Base-by-base conservation (phyloP, 805 yeast genomes). In the Candida rishiriensis region DNA sequence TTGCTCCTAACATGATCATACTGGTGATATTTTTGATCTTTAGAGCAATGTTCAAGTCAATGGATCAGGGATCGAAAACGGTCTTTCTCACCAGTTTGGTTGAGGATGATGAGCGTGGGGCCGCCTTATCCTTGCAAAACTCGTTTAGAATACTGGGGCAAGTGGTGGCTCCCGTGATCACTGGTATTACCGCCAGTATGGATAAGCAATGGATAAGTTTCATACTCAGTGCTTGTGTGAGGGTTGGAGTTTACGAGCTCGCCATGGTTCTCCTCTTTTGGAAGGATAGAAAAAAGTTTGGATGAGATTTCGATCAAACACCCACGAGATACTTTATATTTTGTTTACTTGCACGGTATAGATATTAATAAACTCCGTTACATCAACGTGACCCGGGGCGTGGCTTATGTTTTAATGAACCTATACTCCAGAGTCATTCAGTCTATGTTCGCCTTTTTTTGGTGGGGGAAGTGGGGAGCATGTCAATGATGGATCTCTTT, bases 41-140 rank as follows among this genome's bases (percentile, higher is more conserved):
- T 12, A 60, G 76, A 53, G 65, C 73, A 1, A 51, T 64, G 2
- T 68, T 73, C 31, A 71, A 72, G 49, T 59, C 72, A 18, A 72
- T 73, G 77, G 79, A 73, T 48, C 61, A 68, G 28, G 74, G 76
- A 1, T 72, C 78, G 10, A 73, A 73, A 43, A 73, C 70, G 39
- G 75, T 73, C 4, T 72, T 73, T 47, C 59, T 72, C 17, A 71
- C 75, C 9, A 57, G 75, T 0, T 59, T 69, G 29, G 69, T 69
- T 5, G 59, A 68, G 5, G 69, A 69, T 26, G 53, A 59, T 29
- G 72, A 69, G 42, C 54, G 76, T 39, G 70, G 76, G 2, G 67
- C 71, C 1, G 73, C 71, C 1, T 63, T 73, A 44, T 71, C 70
- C 0, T 66, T 72, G 61, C 73, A 68, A 14, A 73, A 73, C 53